Base-by-base conservation (phyloP, 768 basidiomycete species). In the Lactarius sanguifluus region DNA sequence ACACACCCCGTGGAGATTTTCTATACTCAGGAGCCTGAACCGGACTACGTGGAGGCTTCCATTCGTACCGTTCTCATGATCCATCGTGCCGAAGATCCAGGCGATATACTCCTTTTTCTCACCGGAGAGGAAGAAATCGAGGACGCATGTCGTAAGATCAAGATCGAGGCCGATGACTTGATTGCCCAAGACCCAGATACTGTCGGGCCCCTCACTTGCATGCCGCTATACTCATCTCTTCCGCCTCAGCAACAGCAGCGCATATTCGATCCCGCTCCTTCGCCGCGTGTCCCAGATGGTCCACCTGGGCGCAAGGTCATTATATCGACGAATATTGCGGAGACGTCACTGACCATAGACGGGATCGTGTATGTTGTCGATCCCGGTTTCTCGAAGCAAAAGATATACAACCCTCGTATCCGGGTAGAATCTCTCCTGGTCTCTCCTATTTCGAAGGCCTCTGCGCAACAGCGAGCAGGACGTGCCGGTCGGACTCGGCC, bases 361-460 rank as follows among this genome's bases (percentile, higher is more conserved):
- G 96, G 96, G 25, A 98, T 99, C 72, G 96, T 99, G n/a, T 99
- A 98, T 72, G 96, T 98, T 64, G 95, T 98, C 56, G 96, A 98
- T 73, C 94, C 96, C 0, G 96, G 95, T 1, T 97, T 98, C 79
- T 95, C 91, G 40, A 96, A 99, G 78, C 96, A 98, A 78, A 98
- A 96, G 75, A 90, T 98, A 58, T 99, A 98, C 81, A 98, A 98
- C 75, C 97, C 96, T 0, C 85, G 96, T 36, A 97, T 98, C 66
- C 88, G 96, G 57, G 96, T 98, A 23, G 96, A 99, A 79, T 91
- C 89, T 67, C 80, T 99, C 62, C 79, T 98, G 20, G 96, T 98
- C 54, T 89, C 90, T 60, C 96, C 95, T 0, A 99, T 98, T 71
- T 96, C 94, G 34, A 98, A 98, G 76, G 97, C 95, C 1, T 93